These are phyloP conservation scores for Trichoderma gracile DNA, from an alignment of 2,329 filamentous ascomycete species.

Conservation along the genomic window DNA sequence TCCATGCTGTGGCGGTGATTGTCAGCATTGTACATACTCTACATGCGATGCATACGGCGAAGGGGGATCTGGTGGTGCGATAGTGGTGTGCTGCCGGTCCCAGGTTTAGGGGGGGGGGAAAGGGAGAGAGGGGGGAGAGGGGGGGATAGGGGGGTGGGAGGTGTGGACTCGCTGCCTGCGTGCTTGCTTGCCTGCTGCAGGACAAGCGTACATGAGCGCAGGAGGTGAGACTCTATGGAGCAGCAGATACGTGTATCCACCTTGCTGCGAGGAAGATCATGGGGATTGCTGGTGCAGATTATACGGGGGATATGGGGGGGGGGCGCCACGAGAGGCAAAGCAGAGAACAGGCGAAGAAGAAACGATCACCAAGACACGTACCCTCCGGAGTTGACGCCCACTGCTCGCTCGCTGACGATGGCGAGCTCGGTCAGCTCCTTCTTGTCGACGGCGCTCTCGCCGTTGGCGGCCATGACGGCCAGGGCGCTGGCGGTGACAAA, in stretches of 20 bases:
- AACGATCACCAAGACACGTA: slow-evolving; percentile 49
- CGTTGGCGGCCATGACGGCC: slow-evolving; percentile 84
- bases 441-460: slow-evolving; percentile 77
- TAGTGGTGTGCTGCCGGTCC: neutral
- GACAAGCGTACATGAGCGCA: neutral
- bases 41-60: too few species aligned
- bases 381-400: slow-evolving; percentile 96
- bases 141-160: neutral
- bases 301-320: neutral
- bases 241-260: slow-evolving; percentile 15
- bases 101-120: neutral
- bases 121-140: neutral
- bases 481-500: slow-evolving; percentile 89
- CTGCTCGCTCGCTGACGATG: slow-evolving; percentile 89
- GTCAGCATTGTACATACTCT: slow-evolving; percentile 13
- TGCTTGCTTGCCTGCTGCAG: neutral
- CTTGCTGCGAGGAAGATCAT: slow-evolving; percentile 24
- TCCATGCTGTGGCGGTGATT: slow-evolving; percentile 70
- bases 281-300: neutral
- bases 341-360: neutral
- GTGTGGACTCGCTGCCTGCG: neutral
- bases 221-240: neutral
- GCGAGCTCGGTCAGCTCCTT: slow-evolving; percentile 89
- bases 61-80: neutral
- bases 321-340: slow-evolving; percentile 9